Conservation (phyloP, 495 filamentous ascomycete genomes). For the Emericellopsis terricola region DNA sequence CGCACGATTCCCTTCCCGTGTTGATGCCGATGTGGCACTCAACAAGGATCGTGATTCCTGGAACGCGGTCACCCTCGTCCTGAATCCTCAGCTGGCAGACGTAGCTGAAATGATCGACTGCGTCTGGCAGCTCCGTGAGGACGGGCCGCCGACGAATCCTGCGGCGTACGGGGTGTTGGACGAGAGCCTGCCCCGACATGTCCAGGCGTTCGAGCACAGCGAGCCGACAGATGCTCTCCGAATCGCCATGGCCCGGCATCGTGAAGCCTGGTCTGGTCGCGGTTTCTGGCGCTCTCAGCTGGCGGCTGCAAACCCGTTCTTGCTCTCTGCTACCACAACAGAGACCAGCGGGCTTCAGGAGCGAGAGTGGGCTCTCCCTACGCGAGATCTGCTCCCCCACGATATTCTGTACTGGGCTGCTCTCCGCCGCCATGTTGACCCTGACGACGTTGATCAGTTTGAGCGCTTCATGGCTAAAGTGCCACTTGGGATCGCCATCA, state of each 20-base stretch:
- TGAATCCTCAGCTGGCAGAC: background rate
- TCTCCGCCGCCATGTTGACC: slow-evolving; percentile 4
- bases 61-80: background rate
- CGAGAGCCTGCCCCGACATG: background rate
- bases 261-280: too few species aligned
- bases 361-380: background rate
- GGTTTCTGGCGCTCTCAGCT: too few species aligned
- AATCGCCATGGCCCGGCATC: too few species aligned
- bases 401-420: slow-evolving; percentile 1
- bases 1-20: background rate
- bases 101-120: background rate
- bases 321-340: too few species aligned
- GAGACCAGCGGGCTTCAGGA: background rate
- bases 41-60: background rate
- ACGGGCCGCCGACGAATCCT: background rate
- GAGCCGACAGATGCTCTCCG: too few species aligned
- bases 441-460: too few species aligned
- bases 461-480: background rate
- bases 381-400: background rate
- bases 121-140: background rate
- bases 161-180: background rate
- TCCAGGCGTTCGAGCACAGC: background rate
- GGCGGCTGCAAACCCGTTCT: too few species aligned
- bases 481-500: slow-evolving; percentile 1
- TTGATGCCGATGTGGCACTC: background rate